These are phyloP conservation scores for Mikania micrantha DNA, from an alignment of 129 eudicot species.

Conservation along the genomic window DNA sequence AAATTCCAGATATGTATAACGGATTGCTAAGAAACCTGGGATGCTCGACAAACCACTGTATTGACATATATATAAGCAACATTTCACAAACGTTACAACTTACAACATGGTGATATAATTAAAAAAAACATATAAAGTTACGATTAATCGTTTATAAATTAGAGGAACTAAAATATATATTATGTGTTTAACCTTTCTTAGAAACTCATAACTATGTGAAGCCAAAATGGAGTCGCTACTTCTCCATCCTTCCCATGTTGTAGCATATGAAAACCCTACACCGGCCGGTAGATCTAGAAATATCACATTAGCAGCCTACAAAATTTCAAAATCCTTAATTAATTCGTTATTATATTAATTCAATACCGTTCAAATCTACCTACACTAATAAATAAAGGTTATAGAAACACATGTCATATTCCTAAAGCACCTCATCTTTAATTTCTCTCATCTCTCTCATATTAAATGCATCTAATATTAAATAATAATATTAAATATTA, in stretches of 20 bases:
- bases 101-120: too few relatives aligned
- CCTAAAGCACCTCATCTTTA: too few relatives aligned
- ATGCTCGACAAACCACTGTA: constrained; percentile 25
- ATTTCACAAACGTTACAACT: too few relatives aligned
- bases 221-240: constrained; percentile 25
- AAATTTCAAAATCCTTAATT: not conserved
- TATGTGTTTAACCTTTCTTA: constrained; percentile 25
- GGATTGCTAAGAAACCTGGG: constrained; percentile 21
- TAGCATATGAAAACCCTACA: constrained; percentile 30
- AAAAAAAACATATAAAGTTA: too few relatives aligned
- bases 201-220: constrained; percentile 18
- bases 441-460: too few relatives aligned
- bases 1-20: constrained; percentile 27
- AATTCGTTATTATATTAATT: too few relatives aligned
- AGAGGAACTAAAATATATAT: not conserved
- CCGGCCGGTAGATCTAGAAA: constrained; percentile 30
- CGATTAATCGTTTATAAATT: too few relatives aligned
- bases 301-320: constrained; percentile 31
- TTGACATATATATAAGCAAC: not conserved
- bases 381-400: too few relatives aligned
- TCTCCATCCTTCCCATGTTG: constrained; percentile 2
- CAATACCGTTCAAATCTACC: too few relatives aligned
- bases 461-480: too few relatives aligned
- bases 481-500: too few relatives aligned
- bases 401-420: too few relatives aligned